These are phyloP conservation scores for Lachnellula arida DNA, from an alignment of 2,329 filamentous ascomycete genomes.

Conservation along the genomic window DNA sequence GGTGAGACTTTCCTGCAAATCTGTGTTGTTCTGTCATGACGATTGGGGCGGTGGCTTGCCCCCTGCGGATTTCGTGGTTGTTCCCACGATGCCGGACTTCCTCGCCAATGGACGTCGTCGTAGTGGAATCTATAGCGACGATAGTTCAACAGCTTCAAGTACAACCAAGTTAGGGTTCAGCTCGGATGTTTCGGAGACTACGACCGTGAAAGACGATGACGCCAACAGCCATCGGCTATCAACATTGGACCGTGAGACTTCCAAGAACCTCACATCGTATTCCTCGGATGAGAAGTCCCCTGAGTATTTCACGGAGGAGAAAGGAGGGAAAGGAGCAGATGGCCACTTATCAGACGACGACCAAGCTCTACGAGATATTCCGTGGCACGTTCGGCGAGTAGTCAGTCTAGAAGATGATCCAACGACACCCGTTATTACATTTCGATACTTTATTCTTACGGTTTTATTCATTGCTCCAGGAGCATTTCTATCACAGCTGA, in stretches of 20 bases:
- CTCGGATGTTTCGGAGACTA: constrained; percentile 1
- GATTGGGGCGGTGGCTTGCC: background rate
- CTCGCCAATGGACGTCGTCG: background rate
- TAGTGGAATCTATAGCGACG: background rate
- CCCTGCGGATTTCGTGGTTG: background rate
- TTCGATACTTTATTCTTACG: constrained; percentile 53
- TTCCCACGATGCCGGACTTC: background rate
- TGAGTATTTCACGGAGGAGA: background rate
- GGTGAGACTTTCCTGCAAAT: background rate
- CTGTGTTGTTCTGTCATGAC: background rate
- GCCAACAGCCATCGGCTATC: background rate
- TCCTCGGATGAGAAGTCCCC: constrained; percentile 1
- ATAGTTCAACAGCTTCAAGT: constrained; percentile 2
- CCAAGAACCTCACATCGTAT: background rate
- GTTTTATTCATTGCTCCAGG: constrained; percentile 52
- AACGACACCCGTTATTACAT: constrained; percentile 51
- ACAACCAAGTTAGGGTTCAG: background rate
- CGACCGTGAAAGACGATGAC: constrained; percentile 3
- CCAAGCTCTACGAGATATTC: constrained; percentile 48
- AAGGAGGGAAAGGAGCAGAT: background rate
- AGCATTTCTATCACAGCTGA: constrained; percentile 53
- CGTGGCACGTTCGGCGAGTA: constrained; percentile 50
- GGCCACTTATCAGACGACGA: constrained; percentile 38
- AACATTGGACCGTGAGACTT: constrained; percentile 1
- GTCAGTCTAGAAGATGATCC: constrained; percentile 55